A percentile compares a stretch with the other conserved stretches of the same genome.
phyloP scores from a whole-genome alignment of 257 asterid genomes.

The Solanum chiquidenum region DNA sequence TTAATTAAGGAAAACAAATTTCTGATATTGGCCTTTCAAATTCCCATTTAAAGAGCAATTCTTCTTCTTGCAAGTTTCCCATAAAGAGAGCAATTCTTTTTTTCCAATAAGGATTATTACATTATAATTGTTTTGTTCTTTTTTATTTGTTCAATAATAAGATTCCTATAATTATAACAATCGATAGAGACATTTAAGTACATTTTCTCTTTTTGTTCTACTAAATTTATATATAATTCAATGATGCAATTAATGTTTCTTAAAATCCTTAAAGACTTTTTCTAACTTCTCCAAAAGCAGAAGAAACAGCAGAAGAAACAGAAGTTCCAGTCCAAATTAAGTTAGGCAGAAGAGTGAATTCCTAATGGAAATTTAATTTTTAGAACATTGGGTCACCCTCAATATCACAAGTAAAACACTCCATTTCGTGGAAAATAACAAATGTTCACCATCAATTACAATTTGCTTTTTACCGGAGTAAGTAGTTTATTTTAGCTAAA shows the following conservation, averaged over 20 bases:
- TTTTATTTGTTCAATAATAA: background rate
- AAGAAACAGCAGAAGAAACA: background rate
- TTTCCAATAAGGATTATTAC: background rate
- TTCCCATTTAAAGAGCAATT: background rate
- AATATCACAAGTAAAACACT: background rate
- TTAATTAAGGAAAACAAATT: background rate
- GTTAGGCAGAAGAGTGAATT: background rate
- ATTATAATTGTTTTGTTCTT: background rate
- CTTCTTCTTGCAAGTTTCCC: background rate
- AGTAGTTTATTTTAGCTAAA: too few species aligned
- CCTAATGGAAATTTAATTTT: background rate
- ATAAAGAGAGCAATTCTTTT: background rate
- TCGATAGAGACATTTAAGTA: background rate
- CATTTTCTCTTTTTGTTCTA: background rate
- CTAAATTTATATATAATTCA: background rate
- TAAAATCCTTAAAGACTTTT: background rate
- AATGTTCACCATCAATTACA: background rate
- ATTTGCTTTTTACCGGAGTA: background rate
- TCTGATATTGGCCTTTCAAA: background rate
- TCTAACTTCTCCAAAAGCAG: background rate
- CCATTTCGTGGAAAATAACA: background rate
- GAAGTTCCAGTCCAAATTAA: background rate
- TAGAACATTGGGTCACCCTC: too few species aligned
- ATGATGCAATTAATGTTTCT: background rate
- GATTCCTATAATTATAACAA: background rate